Evolutionary conservation across 2,329 filamentous ascomycete genomes (phyloP).

Genomic region (Didymella segeticola): DNA sequence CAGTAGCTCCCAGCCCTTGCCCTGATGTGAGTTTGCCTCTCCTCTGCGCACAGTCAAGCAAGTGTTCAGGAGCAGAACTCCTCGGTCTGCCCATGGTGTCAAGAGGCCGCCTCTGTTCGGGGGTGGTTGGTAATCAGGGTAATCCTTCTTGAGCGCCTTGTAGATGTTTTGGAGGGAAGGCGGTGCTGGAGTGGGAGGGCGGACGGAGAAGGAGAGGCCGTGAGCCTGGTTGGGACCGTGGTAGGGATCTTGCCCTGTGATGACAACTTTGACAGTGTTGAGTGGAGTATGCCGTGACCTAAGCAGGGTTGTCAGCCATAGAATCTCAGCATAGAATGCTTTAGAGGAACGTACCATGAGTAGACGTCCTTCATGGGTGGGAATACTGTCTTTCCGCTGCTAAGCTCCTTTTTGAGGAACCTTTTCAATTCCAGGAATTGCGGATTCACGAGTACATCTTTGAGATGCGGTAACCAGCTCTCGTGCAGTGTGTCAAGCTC

Average conservation of each 20-base stretch:
- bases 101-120: slow-evolving; percentile 81
- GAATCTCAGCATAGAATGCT: neutral
- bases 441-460: slow-evolving; percentile 79
- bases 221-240: slow-evolving; percentile 96
- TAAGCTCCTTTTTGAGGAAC: slow-evolving; percentile 81
- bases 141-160: slow-evolving; percentile 84
- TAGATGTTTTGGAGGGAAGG: slow-evolving; percentile 96
- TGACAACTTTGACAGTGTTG: slow-evolving; percentile 85
- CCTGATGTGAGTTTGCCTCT: slow-evolving; percentile 83
- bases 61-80: slow-evolving; percentile 92
- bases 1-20: slow-evolving; percentile 90
- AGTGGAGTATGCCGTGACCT: slow-evolving; percentile 96
- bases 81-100: slow-evolving; percentile 91
- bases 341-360: slow-evolving; percentile 72
- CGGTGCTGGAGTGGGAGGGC: slow-evolving; percentile 84
- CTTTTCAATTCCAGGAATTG: slow-evolving; percentile 88
- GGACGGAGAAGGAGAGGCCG: slow-evolving; percentile 93
- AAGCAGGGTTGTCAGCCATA: slow-evolving; percentile 6
- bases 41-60: slow-evolving; percentile 92
- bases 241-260: slow-evolving; percentile 96
- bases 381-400: slow-evolving; percentile 78
- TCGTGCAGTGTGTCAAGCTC: slow-evolving; percentile 93
- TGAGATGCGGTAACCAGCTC: slow-evolving; percentile 88
- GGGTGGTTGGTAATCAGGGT: slow-evolving; percentile 77
- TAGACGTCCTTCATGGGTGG: slow-evolving; percentile 90